phyloP scores from a whole-genome alignment of 192 early-diverging fungal genomes.

The Coemansia sp. region DNA sequence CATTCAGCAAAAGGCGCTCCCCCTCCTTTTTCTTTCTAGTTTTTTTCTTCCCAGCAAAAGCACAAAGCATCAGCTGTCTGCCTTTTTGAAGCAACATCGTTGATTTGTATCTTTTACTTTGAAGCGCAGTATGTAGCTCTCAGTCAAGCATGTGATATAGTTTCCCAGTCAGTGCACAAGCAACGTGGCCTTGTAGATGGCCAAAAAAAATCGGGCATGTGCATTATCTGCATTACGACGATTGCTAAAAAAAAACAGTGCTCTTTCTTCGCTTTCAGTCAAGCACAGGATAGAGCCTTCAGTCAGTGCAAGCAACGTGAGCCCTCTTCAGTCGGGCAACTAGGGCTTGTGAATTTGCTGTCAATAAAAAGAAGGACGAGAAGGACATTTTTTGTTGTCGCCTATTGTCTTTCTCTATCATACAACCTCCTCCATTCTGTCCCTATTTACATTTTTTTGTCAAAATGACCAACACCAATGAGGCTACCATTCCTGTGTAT shows the following conservation, averaged over 20 bases:
- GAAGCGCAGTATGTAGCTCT: no score
- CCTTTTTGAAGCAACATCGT: neutral
- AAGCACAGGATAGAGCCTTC: neutral
- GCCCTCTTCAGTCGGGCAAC: neutral
- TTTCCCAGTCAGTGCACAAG: no score
- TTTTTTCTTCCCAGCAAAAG: neutral
- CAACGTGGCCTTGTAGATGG: no score
- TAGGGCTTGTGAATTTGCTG: neutral
- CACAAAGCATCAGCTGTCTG: neutral
- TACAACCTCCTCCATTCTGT: neutral
- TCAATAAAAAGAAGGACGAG: neutral
- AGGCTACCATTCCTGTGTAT: neutral
- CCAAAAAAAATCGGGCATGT: no score
- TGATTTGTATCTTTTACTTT: neutral
- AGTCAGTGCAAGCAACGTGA: neutral
- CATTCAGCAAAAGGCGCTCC: neutral
- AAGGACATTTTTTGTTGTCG: neutral
- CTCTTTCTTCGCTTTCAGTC: neutral
- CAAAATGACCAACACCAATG: neutral
- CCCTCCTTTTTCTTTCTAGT: no score
- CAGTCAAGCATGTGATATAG: no score
- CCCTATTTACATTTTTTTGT: neutral
- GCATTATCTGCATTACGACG: no score
- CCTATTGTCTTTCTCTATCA: neutral
- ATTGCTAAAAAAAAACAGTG: neutral